phyloP scores from a whole-genome alignment of 768 basidiomycete genomes.

The Panaeolus papilionaceus region DNA sequence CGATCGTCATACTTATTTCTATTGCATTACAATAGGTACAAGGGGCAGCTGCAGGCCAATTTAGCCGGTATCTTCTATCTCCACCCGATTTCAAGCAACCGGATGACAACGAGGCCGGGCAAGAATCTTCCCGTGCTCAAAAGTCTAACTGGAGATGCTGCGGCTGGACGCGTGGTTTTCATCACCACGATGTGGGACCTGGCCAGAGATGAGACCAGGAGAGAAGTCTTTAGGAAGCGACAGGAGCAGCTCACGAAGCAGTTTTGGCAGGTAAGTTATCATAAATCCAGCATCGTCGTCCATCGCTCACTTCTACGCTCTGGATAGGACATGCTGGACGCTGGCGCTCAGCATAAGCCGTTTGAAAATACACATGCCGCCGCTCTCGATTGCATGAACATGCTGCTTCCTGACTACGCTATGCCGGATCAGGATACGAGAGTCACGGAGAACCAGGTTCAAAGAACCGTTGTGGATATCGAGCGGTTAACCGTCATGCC shows the following conservation, averaged over 20 bases:
- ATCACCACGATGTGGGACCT: conserved; percentile 58
- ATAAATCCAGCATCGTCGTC: conserved; percentile 14
- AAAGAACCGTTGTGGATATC: conserved; percentile 28
- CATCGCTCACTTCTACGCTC: too few species aligned
- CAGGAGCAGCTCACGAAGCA: conserved; percentile 22
- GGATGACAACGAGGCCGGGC: conserved; percentile 46
- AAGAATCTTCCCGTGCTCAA: conserved; percentile 53
- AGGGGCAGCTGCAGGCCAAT: conserved; percentile 12
- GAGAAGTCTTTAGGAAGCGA: conserved; percentile 10
- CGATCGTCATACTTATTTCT: not conserved
- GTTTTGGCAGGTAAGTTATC: conserved; percentile 26
- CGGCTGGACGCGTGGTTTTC: conserved; percentile 51
- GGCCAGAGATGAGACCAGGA: conserved; percentile 33
- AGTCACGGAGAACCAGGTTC: conserved; percentile 27
- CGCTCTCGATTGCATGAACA: conserved; percentile 28
- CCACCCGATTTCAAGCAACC: conserved; percentile 47
- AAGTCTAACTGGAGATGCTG: conserved; percentile 50
- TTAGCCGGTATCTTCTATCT: conserved; percentile 47
- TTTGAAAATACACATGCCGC: conserved; percentile 23
- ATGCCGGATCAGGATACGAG: conserved; percentile 19
- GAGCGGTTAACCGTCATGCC: conserved; percentile 29
- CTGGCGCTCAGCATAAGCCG: conserved; percentile 24
- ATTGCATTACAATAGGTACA: conserved; percentile 4
- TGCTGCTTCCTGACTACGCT: conserved; percentile 28
- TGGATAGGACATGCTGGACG: conserved; percentile 21